Conservation (phyloP, 768 basidiomycete genomes). For the Chalciporus chontae region DNA sequence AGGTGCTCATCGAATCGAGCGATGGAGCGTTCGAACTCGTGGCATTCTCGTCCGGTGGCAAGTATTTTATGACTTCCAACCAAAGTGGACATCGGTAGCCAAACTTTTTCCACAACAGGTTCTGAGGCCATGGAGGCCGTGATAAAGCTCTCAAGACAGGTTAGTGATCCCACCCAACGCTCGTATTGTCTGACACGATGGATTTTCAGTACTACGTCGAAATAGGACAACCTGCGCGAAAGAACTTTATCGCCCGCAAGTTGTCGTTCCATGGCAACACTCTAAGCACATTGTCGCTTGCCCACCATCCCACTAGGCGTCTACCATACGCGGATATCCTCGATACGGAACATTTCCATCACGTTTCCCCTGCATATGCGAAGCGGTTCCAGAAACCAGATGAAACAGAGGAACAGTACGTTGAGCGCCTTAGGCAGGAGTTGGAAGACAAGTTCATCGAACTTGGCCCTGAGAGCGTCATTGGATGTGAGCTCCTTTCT, state of each 20-base stretch:
- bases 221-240: slow-evolving; percentile 64
- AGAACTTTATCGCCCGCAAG: slow-evolving; percentile 73
- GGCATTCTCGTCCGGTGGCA: slow-evolving; percentile 76
- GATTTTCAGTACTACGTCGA: slow-evolving; percentile 62
- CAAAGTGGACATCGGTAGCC: neutral
- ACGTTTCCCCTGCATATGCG: slow-evolving; percentile 85
- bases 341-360: slow-evolving; percentile 66
- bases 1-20: slow-evolving; percentile 57
- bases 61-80: slow-evolving; percentile 11
- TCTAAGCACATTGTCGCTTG: slow-evolving; percentile 62
- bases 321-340: slow-evolving; percentile 65
- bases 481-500: slow-evolving; percentile 57
- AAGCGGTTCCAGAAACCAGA: slow-evolving; percentile 67
- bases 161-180: slow-evolving; percentile 24
- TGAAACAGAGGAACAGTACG: slow-evolving; percentile 79
- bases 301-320: slow-evolving; percentile 64
- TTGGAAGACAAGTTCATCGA: slow-evolving; percentile 83
- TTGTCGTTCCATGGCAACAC: slow-evolving; percentile 89
- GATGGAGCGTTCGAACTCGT: slow-evolving; percentile 70
- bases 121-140: slow-evolving; percentile 88
- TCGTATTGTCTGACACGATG: slow-evolving; percentile 8
- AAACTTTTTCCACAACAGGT: slow-evolving; percentile 39
- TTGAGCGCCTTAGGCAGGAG: slow-evolving; percentile 72
- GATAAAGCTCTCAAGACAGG: slow-evolving; percentile 80
- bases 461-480: slow-evolving; percentile 77